Base-by-base conservation (phyloP, 129 eudicot genomes). In the Chrysanthemum makinoi region DNA sequence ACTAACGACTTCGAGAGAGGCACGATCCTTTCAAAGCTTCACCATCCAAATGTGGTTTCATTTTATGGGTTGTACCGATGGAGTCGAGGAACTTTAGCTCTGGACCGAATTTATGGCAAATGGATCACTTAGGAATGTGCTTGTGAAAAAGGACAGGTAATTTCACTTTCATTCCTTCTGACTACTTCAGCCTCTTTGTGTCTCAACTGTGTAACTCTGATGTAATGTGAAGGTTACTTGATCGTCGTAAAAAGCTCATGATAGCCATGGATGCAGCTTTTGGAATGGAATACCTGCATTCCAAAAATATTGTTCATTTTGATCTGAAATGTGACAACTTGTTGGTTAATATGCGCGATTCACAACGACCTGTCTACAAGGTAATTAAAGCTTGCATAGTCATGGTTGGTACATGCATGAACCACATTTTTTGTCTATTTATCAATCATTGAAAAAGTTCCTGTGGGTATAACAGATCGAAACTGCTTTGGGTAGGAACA, bases 31-130 rank as follows among this genome's bases (percentile, higher is more conserved):
- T 91, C 97, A 55, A 88, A 91, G 62, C 96, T 91, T 39, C 97
- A 91, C 64, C 97, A 91, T 82, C 97, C 97, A 70, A 91, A 91
- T 75, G 96, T 91, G 80, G 90, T 91, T 62, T 96, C 97, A 57
- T 86, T 91, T 75, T 91, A 91, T 79, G 96, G 97, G 28, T 91
- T 65, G 97, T 91, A 68, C 97, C 96, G 97, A 91, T 86, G 96
- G 96, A 46, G 83, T 48, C 96, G 93, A 73, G 97, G 96, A 51
- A 84, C 97, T 60, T 82, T 91, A 87, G 97, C 96, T 35, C n/a
- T n/a, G n/a, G 46, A 84, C 97, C 17, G 94, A 91, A 73, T 91
- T 77, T 71, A 91, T 91, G 96, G 83, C 91, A 51, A 86, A 88
- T 72, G 96, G 96, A 62, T 91, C 97, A 43, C 97, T 91, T 28